phyloP scores from a whole-genome alignment of 2,329 filamentous ascomycete species.

The Fusarium nelsonii region DNA sequence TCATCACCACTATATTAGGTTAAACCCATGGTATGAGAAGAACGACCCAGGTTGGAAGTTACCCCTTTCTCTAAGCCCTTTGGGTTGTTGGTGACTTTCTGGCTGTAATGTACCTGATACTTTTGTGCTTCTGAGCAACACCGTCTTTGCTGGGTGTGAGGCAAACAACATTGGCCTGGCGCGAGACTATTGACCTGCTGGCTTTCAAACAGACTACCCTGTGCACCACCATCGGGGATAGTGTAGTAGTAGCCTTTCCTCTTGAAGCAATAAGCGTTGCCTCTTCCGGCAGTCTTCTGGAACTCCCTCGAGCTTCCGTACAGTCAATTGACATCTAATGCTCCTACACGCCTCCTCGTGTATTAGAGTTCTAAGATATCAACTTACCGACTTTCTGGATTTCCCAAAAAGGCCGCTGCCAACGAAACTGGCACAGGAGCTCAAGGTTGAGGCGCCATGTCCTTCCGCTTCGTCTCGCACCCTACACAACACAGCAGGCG shows the following conservation, averaged over 20 bases:
- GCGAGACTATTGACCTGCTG: conserved; percentile 29
- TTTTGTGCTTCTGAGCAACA: conserved; percentile 26
- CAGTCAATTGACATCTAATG: not conserved
- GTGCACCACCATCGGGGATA: conserved; percentile 12
- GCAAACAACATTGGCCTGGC: conserved; percentile 4
- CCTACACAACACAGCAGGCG: conserved; percentile 7
- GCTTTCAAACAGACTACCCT: conserved; percentile 14
- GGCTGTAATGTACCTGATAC: conserved; percentile 40
- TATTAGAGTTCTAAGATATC: conserved; percentile 37
- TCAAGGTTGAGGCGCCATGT: conserved; percentile 11
- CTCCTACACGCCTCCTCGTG: conserved; percentile 15
- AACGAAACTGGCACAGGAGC: conserved; percentile 37
- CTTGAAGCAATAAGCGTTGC: conserved; percentile 14
- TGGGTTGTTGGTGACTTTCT: conserved; percentile 3
- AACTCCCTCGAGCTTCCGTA: conserved; percentile 20
- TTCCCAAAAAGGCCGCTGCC: conserved; percentile 28
- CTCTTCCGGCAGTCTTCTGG: conserved; percentile 46
- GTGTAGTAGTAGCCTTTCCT: conserved; percentile 18
- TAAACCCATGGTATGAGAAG: conserved; percentile 23
- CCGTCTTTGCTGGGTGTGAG: conserved; percentile 18
- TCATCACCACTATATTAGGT: conserved; percentile 24
- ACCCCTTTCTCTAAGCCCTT: conserved; percentile 33
- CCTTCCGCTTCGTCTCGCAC: not conserved
- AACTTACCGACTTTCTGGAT: conserved; percentile 43
- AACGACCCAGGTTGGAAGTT: conserved; percentile 12